Percentiles rank a stretch among this genome's conserved stretches.
Evolutionary conservation across 148 eudicot genomes (phyloP).

Genomic region (Gaultheria prostrata): DNA sequence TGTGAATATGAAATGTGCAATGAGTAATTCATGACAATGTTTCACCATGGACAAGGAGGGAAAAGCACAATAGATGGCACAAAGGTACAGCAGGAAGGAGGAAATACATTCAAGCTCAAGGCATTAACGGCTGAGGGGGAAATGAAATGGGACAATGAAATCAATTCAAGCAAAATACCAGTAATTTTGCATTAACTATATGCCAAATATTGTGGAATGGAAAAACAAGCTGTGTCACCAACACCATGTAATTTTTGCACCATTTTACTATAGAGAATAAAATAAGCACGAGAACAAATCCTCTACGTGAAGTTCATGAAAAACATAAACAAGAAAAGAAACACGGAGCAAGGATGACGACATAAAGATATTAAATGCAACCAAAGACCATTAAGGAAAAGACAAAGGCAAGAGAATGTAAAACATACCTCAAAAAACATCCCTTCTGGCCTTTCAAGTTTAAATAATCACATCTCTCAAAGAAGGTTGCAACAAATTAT

Average conservation of each 20-base stretch:
- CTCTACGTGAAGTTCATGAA: neutral
- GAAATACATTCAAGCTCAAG: neutral
- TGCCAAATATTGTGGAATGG: neutral
- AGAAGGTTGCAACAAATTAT: constrained; percentile 1
- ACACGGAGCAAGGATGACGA: neutral
- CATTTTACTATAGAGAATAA: neutral
- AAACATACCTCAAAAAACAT: constrained; percentile 20
- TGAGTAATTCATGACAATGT: neutral
- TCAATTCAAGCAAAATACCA: neutral
- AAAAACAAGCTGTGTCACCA: neutral
- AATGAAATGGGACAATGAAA: neutral
- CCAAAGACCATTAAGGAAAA: neutral
- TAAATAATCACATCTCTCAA: constrained; percentile 10
- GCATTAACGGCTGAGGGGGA: neutral
- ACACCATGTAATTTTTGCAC: neutral
- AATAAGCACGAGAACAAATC: neutral
- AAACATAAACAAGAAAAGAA: neutral
- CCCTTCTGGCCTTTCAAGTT: neutral
- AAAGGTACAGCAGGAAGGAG: neutral
- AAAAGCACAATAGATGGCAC: neutral
- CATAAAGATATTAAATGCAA: neutral
- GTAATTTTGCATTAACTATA: neutral
- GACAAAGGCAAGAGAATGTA: neutral
- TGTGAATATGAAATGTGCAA: neutral
- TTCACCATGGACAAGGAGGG: neutral